phyloP scores from a whole-genome alignment of 2,329 filamentous ascomycete genomes.

The Exophiala mesophila region DNA sequence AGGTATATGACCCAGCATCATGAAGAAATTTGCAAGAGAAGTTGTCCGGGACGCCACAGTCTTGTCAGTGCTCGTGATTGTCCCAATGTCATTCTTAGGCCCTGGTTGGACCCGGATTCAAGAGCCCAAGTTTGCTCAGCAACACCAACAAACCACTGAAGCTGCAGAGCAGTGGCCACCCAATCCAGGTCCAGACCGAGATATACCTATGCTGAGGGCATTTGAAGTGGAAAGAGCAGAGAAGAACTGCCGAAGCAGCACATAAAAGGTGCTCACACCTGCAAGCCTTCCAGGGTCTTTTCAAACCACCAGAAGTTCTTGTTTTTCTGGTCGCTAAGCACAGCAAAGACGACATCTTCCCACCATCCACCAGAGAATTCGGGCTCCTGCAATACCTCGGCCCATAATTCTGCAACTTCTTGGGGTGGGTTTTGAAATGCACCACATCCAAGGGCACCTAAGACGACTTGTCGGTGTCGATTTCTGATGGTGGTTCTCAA shows the following conservation, averaged over 20 bases:
- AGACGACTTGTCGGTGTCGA: slow-evolving; percentile 55
- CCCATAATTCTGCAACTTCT: slow-evolving; percentile 60
- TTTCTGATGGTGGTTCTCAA: slow-evolving; percentile 56
- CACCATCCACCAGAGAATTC: slow-evolving; percentile 64
- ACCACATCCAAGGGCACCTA: slow-evolving; percentile 67
- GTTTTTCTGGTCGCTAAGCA: slow-evolving; percentile 39
- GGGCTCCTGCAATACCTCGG: slow-evolving; percentile 53
- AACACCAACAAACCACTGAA: background rate
- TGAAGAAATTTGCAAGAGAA: slow-evolving; percentile 1
- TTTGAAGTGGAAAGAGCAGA: background rate
- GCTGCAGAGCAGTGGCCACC: background rate
- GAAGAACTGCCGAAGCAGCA: background rate
- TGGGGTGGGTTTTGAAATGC: slow-evolving; percentile 59
- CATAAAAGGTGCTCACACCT: slow-evolving; percentile 9
- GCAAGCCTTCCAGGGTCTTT: slow-evolving; percentile 17
- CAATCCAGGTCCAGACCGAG: background rate
- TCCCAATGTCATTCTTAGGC: slow-evolving; percentile 4
- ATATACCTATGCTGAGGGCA: background rate
- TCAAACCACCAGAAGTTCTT: slow-evolving; percentile 20
- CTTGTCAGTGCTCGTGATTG: slow-evolving; percentile 1
- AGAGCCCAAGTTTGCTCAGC: background rate
- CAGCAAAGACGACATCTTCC: slow-evolving; percentile 61
- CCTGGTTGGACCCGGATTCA: background rate
- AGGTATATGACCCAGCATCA: too few species aligned
- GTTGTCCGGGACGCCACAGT: background rate